Percentiles rank a stretch among this genome's conserved stretches.
These are phyloP conservation scores for Clohesyomyces aquaticus DNA, from an alignment of 495 filamentous ascomycete genomes.

Conservation along the genomic window DNA sequence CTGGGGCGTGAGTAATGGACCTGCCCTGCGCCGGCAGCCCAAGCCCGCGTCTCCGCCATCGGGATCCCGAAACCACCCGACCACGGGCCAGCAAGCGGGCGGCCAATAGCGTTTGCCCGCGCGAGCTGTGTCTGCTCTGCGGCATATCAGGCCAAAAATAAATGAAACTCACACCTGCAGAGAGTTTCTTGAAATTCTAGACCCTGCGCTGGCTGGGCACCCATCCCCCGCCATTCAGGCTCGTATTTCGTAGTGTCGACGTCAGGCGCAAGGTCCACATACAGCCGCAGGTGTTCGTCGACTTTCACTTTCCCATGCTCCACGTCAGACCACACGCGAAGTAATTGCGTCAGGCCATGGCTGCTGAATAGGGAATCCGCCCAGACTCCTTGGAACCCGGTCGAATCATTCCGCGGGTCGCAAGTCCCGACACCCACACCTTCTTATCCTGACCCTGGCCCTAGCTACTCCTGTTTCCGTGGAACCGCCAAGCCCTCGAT, in stretches of 20 bases:
- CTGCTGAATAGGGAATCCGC: not conserved
- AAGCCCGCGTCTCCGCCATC: not conserved
- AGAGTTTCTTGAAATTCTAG: too few species aligned
- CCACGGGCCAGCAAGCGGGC: not conserved
- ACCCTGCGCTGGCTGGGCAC: not conserved
- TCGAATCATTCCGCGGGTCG: not conserved
- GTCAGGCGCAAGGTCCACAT: not conserved
- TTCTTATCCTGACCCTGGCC: not conserved
- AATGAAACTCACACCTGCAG: not conserved
- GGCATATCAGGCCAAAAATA: not conserved
- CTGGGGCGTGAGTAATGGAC: too few species aligned
- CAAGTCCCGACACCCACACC: too few species aligned
- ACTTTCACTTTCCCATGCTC: not conserved
- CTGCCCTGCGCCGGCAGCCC: too few species aligned
- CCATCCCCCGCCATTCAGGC: not conserved
- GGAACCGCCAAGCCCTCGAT: not conserved
- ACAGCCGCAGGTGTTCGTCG: not conserved
- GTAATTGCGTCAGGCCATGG: not conserved
- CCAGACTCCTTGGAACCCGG: not conserved
- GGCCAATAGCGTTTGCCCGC: not conserved
- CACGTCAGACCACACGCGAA: not conserved
- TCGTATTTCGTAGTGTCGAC: not conserved
- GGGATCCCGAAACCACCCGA: not conserved
- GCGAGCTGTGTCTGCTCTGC: not conserved
- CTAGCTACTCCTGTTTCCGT: not conserved